phyloP scores from a whole-genome alignment of 371 early-diverging fungal species.

The Circinella minor region DNA sequence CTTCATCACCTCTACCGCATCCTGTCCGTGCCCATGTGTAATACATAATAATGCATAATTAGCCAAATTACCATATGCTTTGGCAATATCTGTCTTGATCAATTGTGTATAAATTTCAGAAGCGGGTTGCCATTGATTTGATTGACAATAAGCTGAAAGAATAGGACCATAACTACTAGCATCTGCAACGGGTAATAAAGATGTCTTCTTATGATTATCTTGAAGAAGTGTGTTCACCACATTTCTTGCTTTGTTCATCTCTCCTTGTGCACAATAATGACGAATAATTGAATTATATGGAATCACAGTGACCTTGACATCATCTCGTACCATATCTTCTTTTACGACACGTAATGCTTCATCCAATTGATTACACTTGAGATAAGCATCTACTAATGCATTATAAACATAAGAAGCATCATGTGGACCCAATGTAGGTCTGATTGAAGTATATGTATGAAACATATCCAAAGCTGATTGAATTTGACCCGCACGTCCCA shows the following conservation, averaged over 20 bases:
- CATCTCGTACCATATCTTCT: constrained; percentile 37
- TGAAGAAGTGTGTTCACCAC: constrained; percentile 37
- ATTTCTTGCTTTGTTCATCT: constrained; percentile 34
- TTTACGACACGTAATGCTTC: constrained; percentile 50
- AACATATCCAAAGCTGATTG: constrained; percentile 41
- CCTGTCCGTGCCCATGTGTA: constrained; percentile 19
- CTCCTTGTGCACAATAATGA: constrained; percentile 38
- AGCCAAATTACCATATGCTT: constrained; percentile 53
- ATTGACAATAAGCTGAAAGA: constrained; percentile 48
- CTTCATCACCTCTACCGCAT: constrained; percentile 32
- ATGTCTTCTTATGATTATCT: neutral
- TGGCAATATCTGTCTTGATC: constrained; percentile 42
- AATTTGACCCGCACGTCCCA: constrained; percentile 54
- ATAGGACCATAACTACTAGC: constrained; percentile 53
- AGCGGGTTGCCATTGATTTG: constrained; percentile 28
- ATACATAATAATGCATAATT: constrained; percentile 52
- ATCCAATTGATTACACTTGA: constrained; percentile 42
- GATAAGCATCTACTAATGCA: constrained; percentile 50
- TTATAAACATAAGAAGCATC: constrained; percentile 58
- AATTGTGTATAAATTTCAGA: constrained; percentile 35
- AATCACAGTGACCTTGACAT: constrained; percentile 41
- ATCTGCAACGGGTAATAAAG: constrained; percentile 42
- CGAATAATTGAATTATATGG: constrained; percentile 57
- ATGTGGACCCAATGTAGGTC: constrained; percentile 30
- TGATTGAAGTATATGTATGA: constrained; percentile 30